Evolutionary conservation across 106 monocot species (phyloP), one percentile per base, ranked within the genome.

Genomic region (Xerophyta viscosa): DNA sequence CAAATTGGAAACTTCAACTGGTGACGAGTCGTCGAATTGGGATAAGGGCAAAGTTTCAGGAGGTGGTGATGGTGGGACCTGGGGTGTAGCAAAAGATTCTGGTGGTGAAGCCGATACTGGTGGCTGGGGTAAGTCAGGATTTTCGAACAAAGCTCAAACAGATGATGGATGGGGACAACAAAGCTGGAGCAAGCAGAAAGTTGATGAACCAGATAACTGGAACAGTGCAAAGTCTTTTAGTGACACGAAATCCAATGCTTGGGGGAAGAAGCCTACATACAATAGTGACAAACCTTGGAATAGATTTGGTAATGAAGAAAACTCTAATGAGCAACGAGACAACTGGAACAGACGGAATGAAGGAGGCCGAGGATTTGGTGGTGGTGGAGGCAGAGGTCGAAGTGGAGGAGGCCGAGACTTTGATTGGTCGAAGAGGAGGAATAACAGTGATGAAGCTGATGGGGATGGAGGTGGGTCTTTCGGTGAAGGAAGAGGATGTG

Each of bases 361-460:
- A 41, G 39, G 57, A 24, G 41, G 36, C 8, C 36, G 13, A 13
- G 41, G 41, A 24, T 57, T n/a, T 33, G 53, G 53, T 20, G 18
- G 53, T 8, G 53, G 53, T 27, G 17, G 53, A 54, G 53, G 53
- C 15, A 54, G 29, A 31, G 53, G 27, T 54, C 31, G 19, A 48
- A 24, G 19, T 31, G 31, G 31, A 18, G 15, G 17, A 10, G 31
- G 53, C 1, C n/a, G 14, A 6, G 53, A 30, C 3, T 36, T 15
- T 23, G 57, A 15, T 23, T 39, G 57, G 57, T 22, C n/a, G n/a
- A 39, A 15, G 24, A 24, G 57, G 37, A 23, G 10, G 10, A 37
- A 24, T 11, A 10, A 23, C 2, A 41, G 7, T 14, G n/a, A 12
- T 17, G 41, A 57, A 21, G 25, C 0, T 24, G 41, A 8, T 57